Evolutionary conservation across 179 eudicot genomes (phyloP).

Genomic region (Camellia oleifera): DNA sequence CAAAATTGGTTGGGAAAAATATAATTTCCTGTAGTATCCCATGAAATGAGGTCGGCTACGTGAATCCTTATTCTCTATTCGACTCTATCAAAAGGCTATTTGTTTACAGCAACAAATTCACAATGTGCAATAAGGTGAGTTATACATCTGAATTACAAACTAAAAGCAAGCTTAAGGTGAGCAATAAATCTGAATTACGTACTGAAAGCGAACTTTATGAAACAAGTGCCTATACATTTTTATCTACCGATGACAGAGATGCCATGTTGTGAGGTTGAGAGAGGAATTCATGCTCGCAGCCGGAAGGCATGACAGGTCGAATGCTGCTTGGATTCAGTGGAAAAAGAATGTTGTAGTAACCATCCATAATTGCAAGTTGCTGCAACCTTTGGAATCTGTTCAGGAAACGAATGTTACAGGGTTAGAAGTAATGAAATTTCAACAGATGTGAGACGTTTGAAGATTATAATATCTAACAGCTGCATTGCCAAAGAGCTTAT

Average conservation of each 20-base stretch:
- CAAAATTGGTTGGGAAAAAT: no score
- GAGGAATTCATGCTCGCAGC: slow-evolving; percentile 57
- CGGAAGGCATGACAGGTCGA: slow-evolving; percentile 61
- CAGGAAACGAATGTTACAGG: not conserved
- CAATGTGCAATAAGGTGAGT: no score
- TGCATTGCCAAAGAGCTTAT: not conserved
- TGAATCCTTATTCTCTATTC: no score
- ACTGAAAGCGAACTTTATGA: slow-evolving; percentile 7
- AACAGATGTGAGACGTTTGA: not conserved
- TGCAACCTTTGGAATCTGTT: slow-evolving; percentile 88
- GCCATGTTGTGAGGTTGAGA: slow-evolving; percentile 60
- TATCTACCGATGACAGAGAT: slow-evolving; percentile 31
- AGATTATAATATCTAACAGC: not conserved
- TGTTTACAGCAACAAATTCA: no score
- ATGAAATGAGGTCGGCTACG: no score
- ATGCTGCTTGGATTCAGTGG: slow-evolving; percentile 90
- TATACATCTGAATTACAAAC: no score
- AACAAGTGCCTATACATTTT: slow-evolving; percentile 23
- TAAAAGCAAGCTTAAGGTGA: no score
- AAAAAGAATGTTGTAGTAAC: slow-evolving; percentile 78
- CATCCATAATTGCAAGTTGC: slow-evolving; percentile 91
- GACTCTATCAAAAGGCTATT: no score
- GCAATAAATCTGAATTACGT: not conserved
- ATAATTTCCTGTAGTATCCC: no score
- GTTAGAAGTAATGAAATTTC: not conserved